A percentile compares a stretch with the other conserved stretches of the same genome.
phyloP scores from a whole-genome alignment of 106 monocot genomes.

The Dioscorea dumetorum region DNA sequence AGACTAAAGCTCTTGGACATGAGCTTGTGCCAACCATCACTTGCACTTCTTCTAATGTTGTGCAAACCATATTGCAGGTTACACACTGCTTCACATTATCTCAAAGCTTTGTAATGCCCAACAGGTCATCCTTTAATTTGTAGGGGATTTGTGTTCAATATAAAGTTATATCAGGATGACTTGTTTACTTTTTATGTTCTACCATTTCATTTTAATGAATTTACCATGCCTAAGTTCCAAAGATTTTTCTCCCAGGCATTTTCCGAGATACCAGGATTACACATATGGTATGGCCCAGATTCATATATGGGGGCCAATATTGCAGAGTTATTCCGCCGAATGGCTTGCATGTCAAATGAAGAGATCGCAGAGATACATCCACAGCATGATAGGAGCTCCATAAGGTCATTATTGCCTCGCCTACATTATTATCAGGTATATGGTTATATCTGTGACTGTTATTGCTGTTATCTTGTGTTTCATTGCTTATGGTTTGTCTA shows the following conservation, averaged over 20 bases:
- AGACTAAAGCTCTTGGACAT: slow-evolving; percentile 92
- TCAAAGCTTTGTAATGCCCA: too few relatives aligned
- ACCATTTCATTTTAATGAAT: not conserved
- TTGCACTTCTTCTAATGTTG: slow-evolving; percentile 98
- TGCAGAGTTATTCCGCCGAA: slow-evolving; percentile 75
- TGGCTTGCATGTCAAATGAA: slow-evolving; percentile 75
- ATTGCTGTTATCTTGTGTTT: not conserved
- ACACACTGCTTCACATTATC: not conserved
- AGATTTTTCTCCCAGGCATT: slow-evolving; percentile 51
- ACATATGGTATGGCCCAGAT: slow-evolving; percentile 95
- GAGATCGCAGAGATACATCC: slow-evolving; percentile 81
- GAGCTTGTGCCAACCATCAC: slow-evolving; percentile 98
- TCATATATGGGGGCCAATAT: slow-evolving; percentile 99
- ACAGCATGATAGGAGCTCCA: slow-evolving; percentile 67
- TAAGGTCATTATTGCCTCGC: slow-evolving; percentile 48
- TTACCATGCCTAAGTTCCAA: not conserved
- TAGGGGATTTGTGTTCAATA: not conserved
- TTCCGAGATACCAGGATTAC: slow-evolving; percentile 79
- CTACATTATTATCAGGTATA: slow-evolving; percentile 82
- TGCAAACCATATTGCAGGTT: slow-evolving; percentile 95
- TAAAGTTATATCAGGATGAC: not conserved
- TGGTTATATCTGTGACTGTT: not conserved
- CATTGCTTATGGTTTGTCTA: not conserved
- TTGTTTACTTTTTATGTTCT: not conserved
- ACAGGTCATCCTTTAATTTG: not conserved